These are phyloP conservation scores for Phymatotrichopsis omnivora DNA, from an alignment of 2,329 filamentous ascomycete species.

Conservation along the genomic window DNA sequence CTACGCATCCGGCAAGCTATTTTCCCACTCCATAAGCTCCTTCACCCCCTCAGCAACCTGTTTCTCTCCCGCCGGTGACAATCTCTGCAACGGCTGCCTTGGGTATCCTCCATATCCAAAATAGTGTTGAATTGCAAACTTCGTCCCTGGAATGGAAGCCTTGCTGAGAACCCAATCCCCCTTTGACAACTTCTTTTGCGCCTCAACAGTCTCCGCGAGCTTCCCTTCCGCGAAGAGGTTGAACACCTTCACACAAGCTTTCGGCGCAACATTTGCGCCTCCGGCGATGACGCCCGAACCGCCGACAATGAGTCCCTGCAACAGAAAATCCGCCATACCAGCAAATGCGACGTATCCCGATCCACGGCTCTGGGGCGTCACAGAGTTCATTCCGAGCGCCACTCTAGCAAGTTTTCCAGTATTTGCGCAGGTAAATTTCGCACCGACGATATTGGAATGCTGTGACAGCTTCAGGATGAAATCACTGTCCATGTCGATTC, in stretches of 20 bases:
- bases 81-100: conserved; percentile 58
- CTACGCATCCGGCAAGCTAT: conserved; percentile 14
- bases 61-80: conserved; percentile 46
- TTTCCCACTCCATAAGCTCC: conserved; percentile 24
- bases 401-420: conserved; percentile 82
- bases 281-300: conserved; percentile 79
- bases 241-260: conserved; percentile 69
- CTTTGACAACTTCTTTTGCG: conserved; percentile 68
- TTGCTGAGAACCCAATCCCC: conserved; percentile 79
- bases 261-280: conserved; percentile 75
- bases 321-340: conserved; percentile 77
- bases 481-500: conserved; percentile 84
- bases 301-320: conserved; percentile 68
- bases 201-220: conserved; percentile 59
- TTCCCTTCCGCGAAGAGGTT: conserved; percentile 64
- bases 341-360: conserved; percentile 76
- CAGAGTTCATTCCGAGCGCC: conserved; percentile 59
- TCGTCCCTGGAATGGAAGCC: conserved; percentile 74
- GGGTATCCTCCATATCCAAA: conserved; percentile 73
- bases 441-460: conserved; percentile 76
- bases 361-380: conserved; percentile 50
- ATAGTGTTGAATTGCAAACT: conserved; percentile 68
- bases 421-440: conserved; percentile 87
- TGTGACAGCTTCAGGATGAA: conserved; percentile 67
- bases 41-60: conserved; percentile 37